Base-by-base conservation (phyloP, 2,329 filamentous ascomycete genomes). In the Aureobasidium sp. region DNA sequence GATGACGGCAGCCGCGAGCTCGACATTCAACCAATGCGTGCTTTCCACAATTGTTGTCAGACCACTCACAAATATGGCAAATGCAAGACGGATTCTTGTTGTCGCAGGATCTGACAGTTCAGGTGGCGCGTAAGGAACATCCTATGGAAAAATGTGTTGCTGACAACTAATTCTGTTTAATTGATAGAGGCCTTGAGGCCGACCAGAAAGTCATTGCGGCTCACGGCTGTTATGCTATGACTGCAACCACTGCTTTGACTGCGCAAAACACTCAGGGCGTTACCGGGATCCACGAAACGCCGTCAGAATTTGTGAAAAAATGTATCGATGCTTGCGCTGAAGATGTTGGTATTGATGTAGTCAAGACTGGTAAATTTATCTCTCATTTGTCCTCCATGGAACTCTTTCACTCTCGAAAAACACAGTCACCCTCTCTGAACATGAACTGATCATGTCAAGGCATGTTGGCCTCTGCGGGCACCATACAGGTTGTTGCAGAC, bases 161-260 rank as follows among this genome's bases (percentile, higher is more conserved):
- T n/a, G 20, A 39, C 37, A 48, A 65, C 66, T 63, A 52, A 69
- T 64, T 55, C 15, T 62, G 60, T 42, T 13, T 15, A 63, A 48
- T 52, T 42, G 26, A 48, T 36, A 96, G 92, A 62, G 94, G 93
- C 57, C 84, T 99, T 37, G 93, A 99, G 75, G 94, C 93, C 42
- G 93, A 97, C 73, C 92, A 97, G 72, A 96, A 96, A 74, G 91
- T 96, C 64, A 88, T 96, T 64, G 89, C 91, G 48, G 90, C 90
- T 20, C 91, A 97, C 82, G 87, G 88, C 64, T 94, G 90, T 77
- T 97, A 97, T 80, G 91, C 91, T 64, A 95, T 97, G 86, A 97
- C 93, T 56, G 91, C 92, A 26, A 97, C 93, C 10, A 95, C 93
- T 15, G 93, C 93, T 23, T 79, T 99, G 71, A 99, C 94, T n/a